phyloP scores from a whole-genome alignment of 2,329 filamentous ascomycete species.

The Xylariaceae sp. region DNA sequence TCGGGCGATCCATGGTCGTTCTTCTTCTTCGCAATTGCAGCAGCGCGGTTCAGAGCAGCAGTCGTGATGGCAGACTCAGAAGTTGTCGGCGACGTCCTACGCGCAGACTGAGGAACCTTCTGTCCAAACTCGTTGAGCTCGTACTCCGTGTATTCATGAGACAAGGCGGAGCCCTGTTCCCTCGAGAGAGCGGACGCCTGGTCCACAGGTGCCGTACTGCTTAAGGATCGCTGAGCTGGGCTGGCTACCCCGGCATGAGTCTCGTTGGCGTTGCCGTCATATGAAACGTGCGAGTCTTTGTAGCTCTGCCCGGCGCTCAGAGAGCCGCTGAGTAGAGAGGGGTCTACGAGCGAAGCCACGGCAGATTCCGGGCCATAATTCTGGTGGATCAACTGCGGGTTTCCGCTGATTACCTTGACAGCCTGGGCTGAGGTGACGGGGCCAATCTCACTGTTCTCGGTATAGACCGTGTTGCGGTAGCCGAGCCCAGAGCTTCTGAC shows the following conservation, averaged over 20 bases:
- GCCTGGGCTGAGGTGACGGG: slow-evolving; percentile 61
- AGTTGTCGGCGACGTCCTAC: slow-evolving; percentile 47
- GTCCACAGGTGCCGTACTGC: slow-evolving; percentile 35
- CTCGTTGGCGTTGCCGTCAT: slow-evolving; percentile 20
- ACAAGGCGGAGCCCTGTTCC: slow-evolving; percentile 27
- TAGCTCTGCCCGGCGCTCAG: slow-evolving; percentile 46
- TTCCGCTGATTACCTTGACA: slow-evolving; percentile 65
- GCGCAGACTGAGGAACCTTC: slow-evolving; percentile 44
- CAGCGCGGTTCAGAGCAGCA: slow-evolving; percentile 47
- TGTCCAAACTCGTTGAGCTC: slow-evolving; percentile 54
- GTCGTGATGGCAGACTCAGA: slow-evolving; percentile 54
- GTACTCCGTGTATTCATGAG: slow-evolving; percentile 48
- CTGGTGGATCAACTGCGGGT: slow-evolving; percentile 70
- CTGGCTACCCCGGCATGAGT: slow-evolving; percentile 31
- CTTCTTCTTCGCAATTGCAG: slow-evolving; percentile 46
- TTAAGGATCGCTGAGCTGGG: slow-evolving; percentile 37
- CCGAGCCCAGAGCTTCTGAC: slow-evolving; percentile 50
- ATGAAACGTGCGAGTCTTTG: slow-evolving; percentile 28
- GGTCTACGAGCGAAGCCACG: slow-evolving; percentile 68
- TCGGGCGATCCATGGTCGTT: slow-evolving; percentile 35
- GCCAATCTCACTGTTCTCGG: slow-evolving; percentile 52
- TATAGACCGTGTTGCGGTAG: slow-evolving; percentile 46
- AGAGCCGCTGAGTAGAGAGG: slow-evolving; percentile 63
- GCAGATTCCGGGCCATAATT: slow-evolving; percentile 75
- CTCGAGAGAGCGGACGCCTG: slow-evolving; percentile 34